Evolutionary conservation across 768 basidiomycete genomes (phyloP).

Genomic region (Pisolithus albus): DNA sequence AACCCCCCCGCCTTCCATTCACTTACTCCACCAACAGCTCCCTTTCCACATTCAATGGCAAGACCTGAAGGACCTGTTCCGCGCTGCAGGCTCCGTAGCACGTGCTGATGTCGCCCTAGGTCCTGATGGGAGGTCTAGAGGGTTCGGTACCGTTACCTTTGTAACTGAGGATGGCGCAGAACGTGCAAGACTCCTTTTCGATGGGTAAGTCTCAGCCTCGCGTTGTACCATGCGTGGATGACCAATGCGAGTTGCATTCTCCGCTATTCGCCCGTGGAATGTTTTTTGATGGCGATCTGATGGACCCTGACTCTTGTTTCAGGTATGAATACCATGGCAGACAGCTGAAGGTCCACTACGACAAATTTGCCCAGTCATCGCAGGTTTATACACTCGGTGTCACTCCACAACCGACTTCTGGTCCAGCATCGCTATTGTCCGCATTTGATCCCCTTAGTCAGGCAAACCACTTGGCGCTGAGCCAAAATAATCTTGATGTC

Average conservation of each 20-base stretch:
- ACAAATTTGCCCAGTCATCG: slow-evolving; percentile 58
- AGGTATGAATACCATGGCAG: slow-evolving; percentile 89
- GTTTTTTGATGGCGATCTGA: slow-evolving; percentile 4
- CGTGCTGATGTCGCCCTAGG: slow-evolving; percentile 89
- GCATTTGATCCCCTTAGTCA: slow-evolving; percentile 20
- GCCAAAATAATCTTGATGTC: slow-evolving; percentile 14
- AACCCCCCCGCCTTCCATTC: neutral
- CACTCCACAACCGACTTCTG: slow-evolving; percentile 12
- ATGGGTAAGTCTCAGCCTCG: slow-evolving; percentile 56
- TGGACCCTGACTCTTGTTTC: slow-evolving; percentile 3
- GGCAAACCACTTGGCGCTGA: slow-evolving; percentile 15
- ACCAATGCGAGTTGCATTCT: neutral
- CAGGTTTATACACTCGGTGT: slow-evolving; percentile 21
- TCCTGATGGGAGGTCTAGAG: slow-evolving; percentile 80
- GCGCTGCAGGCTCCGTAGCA: slow-evolving; percentile 82
- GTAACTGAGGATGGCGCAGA: slow-evolving; percentile 80
- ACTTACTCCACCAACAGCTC: slow-evolving; percentile 43
- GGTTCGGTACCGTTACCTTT: slow-evolving; percentile 90
- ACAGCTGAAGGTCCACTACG: slow-evolving; percentile 82
- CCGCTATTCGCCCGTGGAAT: neutral
- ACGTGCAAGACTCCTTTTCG: slow-evolving; percentile 78
- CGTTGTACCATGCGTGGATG: neutral
- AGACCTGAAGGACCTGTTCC: slow-evolving; percentile 93
- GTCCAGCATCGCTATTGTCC: slow-evolving; percentile 9
- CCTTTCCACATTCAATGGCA: slow-evolving; percentile 98